Evolutionary conservation across 306 rosid genomes (phyloP), one percentile per base, ranked within the genome.

Genomic region (Amphicarpaea edgeworthii): DNA sequence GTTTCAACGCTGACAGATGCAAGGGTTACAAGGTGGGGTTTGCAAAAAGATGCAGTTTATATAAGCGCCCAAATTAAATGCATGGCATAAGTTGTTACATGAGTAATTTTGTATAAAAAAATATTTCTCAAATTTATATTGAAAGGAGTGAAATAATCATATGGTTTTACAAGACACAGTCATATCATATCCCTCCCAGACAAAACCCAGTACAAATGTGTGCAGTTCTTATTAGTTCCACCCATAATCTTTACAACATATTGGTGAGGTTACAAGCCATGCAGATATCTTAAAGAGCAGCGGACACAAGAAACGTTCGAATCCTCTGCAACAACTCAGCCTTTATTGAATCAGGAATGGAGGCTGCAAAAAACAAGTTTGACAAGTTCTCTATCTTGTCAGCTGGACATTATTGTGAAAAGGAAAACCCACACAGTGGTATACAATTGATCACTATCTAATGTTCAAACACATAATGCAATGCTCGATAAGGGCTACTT

Each of bases 321-420:
- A 93, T 93, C 77, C 87, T 87, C 77, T 93, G 93, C 91, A 91
- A 82, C 49, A 93, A 87, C 83, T 93, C 98, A 0, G 98, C 93
- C 82, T 93, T 93, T 53, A 91, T 24, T 8, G 97, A 84, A 84
- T 91, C 97, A 0, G 98, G 98, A 79, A 93, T 70, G 7, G 96
- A 91, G 40, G 97, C 98, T 93, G 88, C 85, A 60, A 40, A 59
- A 42, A 34, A 54, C 17, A 70, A 60, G 63, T 32, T 73, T 45
- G 51, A 57, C 17, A 37, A 40, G 71, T 80, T 53, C 9, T 66
- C 4, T 45, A 10, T 12, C 7, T 14, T 24, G 61, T 79, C 16
- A 79, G 70, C 7, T 32, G 42, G 19, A 30, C 21, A 19, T 17
- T 65, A 37, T 50, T 15, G 21, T 21, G 59, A 16, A 20, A 54